phyloP scores from a whole-genome alignment of 352 stramenopile species.

The Halophytophthora polymorphica region DNA sequence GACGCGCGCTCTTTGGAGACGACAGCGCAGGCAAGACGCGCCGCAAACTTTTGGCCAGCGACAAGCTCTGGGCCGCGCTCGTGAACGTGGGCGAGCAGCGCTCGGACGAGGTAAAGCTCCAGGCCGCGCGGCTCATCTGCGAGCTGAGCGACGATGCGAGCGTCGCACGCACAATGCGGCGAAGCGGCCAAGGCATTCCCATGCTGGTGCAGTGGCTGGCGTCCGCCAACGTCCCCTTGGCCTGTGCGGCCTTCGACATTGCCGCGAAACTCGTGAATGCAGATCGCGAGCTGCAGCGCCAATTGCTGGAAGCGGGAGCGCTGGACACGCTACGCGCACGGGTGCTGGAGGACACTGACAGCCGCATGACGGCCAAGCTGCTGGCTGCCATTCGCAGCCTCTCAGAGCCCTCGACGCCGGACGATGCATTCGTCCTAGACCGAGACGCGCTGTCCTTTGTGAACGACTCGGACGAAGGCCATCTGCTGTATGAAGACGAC shows the following conservation, averaged over 20 bases:
- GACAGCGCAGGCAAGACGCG: conserved; percentile 48
- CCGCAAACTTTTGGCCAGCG: conserved; percentile 46
- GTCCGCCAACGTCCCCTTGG: conserved; percentile 27
- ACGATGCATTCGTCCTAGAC: conserved; percentile 37
- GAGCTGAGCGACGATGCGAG: conserved; percentile 38
- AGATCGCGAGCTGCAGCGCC: conserved; percentile 29
- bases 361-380: conserved; percentile 45
- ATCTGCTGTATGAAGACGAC: conserved; percentile 57
- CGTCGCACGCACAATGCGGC: conserved; percentile 21
- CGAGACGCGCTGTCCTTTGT: conserved; percentile 60
- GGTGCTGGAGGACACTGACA: conserved; percentile 35
- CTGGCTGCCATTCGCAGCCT: conserved; percentile 51
- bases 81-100: conserved; percentile 17
- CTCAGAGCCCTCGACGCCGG: conserved; percentile 15
- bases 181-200: conserved; percentile 17
- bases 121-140: conserved; percentile 38
- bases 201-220: conserved; percentile 47
- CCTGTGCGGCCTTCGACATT: conserved; percentile 37
- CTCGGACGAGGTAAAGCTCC: conserved; percentile 35
- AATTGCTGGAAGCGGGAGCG: conserved; percentile 34
- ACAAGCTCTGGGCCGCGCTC: conserved; percentile 49
- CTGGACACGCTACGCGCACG: conserved; percentile 42
- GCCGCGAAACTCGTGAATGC: conserved; percentile 33
- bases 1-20: conserved; percentile 60
- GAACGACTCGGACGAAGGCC: conserved; percentile 43